Evolutionary conservation across 129 eudicot species (phyloP).

Genomic region (Pulicaria dysenterica): DNA sequence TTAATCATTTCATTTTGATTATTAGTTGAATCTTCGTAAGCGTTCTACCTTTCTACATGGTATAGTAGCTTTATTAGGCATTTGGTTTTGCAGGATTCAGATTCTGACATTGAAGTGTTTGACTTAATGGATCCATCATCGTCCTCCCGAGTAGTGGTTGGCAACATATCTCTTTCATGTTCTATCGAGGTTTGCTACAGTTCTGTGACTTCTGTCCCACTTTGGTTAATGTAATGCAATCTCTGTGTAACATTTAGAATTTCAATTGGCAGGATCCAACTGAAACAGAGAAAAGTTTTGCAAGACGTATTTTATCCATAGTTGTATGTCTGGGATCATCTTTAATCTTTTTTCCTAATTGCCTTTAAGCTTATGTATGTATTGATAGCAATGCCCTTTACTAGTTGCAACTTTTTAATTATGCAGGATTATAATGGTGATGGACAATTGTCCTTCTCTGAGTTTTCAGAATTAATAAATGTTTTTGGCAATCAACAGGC

Average conservation of each 20-base stretch:
- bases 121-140: slow-evolving; percentile 76
- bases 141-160: slow-evolving; percentile 50
- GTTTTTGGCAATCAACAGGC: slow-evolving; percentile 95
- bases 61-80: no score
- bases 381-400: neutral
- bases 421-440: slow-evolving; percentile 82
- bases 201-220: neutral
- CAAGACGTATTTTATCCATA: slow-evolving; percentile 69
- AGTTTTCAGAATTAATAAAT: slow-evolving; percentile 75
- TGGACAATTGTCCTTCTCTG: slow-evolving; percentile 70
- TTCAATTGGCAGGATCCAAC: slow-evolving; percentile 68
- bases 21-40: no score
- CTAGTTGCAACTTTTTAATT: no score
- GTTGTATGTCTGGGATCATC: slow-evolving; percentile 57
- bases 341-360: neutral
- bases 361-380: neutral
- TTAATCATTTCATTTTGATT: no score
- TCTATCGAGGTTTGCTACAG: slow-evolving; percentile 65
- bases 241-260: neutral
- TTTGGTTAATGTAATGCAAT: neutral
- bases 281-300: slow-evolving; percentile 88
- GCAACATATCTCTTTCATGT: slow-evolving; percentile 71
- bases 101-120: slow-evolving; percentile 53
- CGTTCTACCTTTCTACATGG: no score
- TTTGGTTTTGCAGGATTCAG: slow-evolving; percentile 54